Evolutionary conservation across 2,329 filamentous ascomycete genomes (phyloP).

Genomic region (Fusarium sp.): DNA sequence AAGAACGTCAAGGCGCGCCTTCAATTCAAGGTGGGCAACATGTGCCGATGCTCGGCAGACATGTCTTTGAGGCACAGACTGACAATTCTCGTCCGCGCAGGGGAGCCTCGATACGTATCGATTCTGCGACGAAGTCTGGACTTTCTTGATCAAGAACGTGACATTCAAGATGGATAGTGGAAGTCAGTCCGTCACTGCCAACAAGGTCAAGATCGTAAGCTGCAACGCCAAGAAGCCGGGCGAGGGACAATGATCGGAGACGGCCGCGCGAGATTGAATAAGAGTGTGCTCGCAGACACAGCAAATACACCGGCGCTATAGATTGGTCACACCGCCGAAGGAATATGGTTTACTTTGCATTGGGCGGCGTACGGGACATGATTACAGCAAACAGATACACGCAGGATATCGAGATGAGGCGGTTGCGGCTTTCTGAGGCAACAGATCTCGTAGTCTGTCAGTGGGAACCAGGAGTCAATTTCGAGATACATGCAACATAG

Average conservation of each 20-base stretch:
- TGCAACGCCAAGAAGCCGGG: conserved; percentile 87
- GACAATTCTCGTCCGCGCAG: conserved; percentile 62
- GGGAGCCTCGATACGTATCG: conserved; percentile 98
- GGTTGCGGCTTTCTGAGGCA: background rate
- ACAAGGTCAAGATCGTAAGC: conserved; percentile 98
- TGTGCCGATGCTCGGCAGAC: conserved; percentile 1
- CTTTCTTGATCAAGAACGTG: conserved; percentile 98
- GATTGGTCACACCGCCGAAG: conserved; percentile 38
- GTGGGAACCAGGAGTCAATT: conserved; percentile 5
- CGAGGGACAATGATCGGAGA: conserved; percentile 51
- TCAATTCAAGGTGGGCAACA: conserved; percentile 86
- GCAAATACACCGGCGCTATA: conserved; percentile 16
- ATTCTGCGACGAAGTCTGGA: conserved; percentile 99
- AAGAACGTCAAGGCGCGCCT: conserved; percentile 93
- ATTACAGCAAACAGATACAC: conserved; percentile 16
- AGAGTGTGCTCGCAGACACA: conserved; percentile 2
- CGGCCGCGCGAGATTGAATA: background rate
- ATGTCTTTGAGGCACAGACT: background rate
- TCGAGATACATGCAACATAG: background rate
- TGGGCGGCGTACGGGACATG: conserved; percentile 44
- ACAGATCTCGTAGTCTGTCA: background rate
- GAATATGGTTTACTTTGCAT: conserved; percentile 41
- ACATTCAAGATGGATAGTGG: conserved; percentile 97
- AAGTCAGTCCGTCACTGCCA: conserved; percentile 80
- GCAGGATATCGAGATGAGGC: conserved; percentile 14